Percentiles rank a stretch among this genome's conserved stretches.
These are phyloP conservation scores for Cladophialophora immunda DNA, from an alignment of 2,329 filamentous ascomycete species.

Conservation along the genomic window DNA sequence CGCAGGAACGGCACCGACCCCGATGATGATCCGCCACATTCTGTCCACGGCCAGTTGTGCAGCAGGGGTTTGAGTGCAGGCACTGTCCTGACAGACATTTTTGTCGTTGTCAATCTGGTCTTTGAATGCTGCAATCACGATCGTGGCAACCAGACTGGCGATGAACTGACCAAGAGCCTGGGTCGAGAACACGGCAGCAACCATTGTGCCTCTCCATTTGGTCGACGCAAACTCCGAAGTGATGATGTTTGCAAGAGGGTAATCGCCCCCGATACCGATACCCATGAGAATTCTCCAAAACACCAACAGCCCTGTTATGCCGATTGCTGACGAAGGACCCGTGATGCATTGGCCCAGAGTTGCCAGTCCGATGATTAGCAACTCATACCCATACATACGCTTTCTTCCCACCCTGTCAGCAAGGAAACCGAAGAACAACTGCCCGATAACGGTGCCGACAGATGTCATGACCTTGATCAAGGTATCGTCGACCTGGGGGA, in stretches of 20 bases:
- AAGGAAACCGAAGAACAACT: constrained; percentile 78
- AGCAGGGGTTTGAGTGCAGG: constrained; percentile 65
- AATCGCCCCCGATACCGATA: constrained; percentile 74
- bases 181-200: constrained; percentile 86
- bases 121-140: constrained; percentile 61
- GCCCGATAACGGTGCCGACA: constrained; percentile 82
- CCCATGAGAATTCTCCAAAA: constrained; percentile 73
- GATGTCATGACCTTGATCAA: constrained; percentile 87
- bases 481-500: constrained; percentile 74
- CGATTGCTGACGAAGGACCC: constrained; percentile 68
- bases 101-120: constrained; percentile 71
- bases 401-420: constrained; percentile 81
- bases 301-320: constrained; percentile 64
- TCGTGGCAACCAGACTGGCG: constrained; percentile 77
- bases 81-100: constrained; percentile 60
- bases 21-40: constrained; percentile 84
- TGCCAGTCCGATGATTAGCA: constrained; percentile 80
- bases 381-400: constrained; percentile 83
- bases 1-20: constrained; percentile 80
- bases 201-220: constrained; percentile 85
- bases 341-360: constrained; percentile 76
- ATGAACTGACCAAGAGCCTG: constrained; percentile 83
- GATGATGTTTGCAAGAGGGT: constrained; percentile 82
- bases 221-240: constrained; percentile 85
- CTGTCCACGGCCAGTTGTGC: constrained; percentile 80